Evolutionary conservation across 1,284 basidiomycete species (phyloP).

Genomic region (Exobasidium rhododendri): DNA sequence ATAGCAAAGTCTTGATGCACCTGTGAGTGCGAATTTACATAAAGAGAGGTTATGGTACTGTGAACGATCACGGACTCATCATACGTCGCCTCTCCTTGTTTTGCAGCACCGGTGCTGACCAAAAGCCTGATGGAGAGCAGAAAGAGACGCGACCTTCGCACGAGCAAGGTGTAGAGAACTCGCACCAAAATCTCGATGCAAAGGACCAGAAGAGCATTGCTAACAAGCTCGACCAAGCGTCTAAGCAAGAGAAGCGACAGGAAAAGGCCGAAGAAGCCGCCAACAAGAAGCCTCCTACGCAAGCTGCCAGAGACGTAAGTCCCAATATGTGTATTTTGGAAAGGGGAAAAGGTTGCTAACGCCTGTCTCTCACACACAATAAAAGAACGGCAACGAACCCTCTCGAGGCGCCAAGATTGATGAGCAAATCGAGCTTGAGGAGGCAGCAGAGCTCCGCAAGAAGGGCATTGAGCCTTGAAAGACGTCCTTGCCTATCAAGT

Average conservation of each 20-base stretch:
- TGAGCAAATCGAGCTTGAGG: slow-evolving; percentile 60
- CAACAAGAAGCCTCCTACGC: slow-evolving; percentile 29
- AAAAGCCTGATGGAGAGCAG: slow-evolving; percentile 34
- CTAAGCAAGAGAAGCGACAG: slow-evolving; percentile 41
- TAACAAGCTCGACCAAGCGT: slow-evolving; percentile 47
- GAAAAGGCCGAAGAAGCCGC: slow-evolving; percentile 29
- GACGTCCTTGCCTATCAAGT: background rate
- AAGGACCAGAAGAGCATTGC: slow-evolving; percentile 46
- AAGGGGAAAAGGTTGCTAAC: background rate
- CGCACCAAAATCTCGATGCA: slow-evolving; percentile 39
- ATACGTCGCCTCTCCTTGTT: too few relatives aligned
- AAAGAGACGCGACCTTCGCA: slow-evolving; percentile 37
- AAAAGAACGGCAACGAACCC: slow-evolving; percentile 65
- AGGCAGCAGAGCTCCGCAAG: slow-evolving; percentile 50
- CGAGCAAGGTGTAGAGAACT: slow-evolving; percentile 43
- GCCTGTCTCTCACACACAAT: slow-evolving; percentile 5
- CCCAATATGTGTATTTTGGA: background rate
- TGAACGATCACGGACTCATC: too few relatives aligned
- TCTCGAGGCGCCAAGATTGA: slow-evolving; percentile 65
- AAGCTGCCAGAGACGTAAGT: slow-evolving; percentile 24
- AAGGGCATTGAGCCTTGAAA: slow-evolving; percentile 39
- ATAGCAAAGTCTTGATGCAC: slow-evolving; percentile 17
- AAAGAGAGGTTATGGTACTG: too few relatives aligned
- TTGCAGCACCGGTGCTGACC: slow-evolving; percentile 41
- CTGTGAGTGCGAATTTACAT: background rate